Evolutionary conservation across 2,329 filamentous ascomycete genomes (phyloP).

Genomic region (Fusarium nisikadoi): DNA sequence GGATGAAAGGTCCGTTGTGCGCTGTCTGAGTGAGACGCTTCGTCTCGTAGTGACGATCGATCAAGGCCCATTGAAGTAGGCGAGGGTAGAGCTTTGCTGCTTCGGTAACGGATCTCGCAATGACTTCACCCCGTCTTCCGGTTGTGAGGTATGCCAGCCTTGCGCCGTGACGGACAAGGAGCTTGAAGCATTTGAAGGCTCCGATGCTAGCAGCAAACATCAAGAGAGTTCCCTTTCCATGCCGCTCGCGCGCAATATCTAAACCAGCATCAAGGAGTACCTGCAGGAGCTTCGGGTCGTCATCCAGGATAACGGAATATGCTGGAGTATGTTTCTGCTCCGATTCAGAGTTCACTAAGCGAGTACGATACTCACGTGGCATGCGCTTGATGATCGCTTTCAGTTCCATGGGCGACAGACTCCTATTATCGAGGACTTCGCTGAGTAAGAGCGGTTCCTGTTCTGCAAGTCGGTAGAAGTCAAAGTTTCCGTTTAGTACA

Average conservation of each 20-base stretch:
- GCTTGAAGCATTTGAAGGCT: constrained; percentile 23
- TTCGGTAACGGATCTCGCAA: constrained; percentile 23
- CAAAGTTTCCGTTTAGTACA: constrained; percentile 32
- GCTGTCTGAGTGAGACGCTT: constrained; percentile 1
- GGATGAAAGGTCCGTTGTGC: background rate
- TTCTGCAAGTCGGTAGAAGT: constrained; percentile 29
- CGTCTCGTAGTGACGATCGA: constrained; percentile 29
- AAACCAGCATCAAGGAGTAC: constrained; percentile 29
- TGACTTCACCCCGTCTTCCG: constrained; percentile 11
- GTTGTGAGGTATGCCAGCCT: constrained; percentile 22
- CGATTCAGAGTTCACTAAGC: constrained; percentile 22
- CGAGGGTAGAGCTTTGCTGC: constrained; percentile 23
- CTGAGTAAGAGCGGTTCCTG: constrained; percentile 29
- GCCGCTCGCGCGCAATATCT: constrained; percentile 26
- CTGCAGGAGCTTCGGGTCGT: background rate
- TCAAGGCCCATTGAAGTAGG: constrained; percentile 33
- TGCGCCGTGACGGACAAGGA: constrained; percentile 33
- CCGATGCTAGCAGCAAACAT: constrained; percentile 38
- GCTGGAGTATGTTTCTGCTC: background rate
- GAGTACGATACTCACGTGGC: constrained; percentile 17
- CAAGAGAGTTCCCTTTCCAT: constrained; percentile 27
- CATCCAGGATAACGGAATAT: constrained; percentile 18
- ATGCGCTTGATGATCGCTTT: constrained; percentile 30
- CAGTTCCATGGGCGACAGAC: background rate
- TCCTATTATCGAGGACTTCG: background rate